Conservation (phyloP, 140 eudicot genomes). For the Erigeron philadelphicus region DNA sequence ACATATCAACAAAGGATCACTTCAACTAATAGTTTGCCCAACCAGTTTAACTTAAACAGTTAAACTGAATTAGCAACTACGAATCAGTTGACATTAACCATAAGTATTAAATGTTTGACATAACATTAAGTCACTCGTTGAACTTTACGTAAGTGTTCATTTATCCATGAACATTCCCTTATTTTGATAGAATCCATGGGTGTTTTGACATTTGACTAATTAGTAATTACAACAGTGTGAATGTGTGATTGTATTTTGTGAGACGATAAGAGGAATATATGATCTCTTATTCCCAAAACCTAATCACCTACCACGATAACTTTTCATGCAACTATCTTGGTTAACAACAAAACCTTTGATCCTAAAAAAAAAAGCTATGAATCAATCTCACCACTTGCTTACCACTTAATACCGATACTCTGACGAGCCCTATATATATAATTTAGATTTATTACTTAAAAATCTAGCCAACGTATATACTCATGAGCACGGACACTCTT, state of each 20-base stretch:
- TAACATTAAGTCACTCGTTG: background rate
- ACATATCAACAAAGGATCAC: no score
- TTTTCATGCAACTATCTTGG: constrained; percentile 4
- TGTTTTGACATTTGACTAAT: background rate
- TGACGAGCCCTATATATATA: background rate
- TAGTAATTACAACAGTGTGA: background rate
- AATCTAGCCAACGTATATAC: background rate
- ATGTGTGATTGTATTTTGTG: background rate
- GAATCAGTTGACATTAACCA: background rate
- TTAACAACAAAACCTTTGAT: background rate
- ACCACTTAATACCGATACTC: background rate
- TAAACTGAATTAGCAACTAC: background rate
- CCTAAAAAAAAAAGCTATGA: background rate
- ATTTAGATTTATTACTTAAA: background rate
- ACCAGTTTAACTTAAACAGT: no score
- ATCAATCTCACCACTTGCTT: background rate
- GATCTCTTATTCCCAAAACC: constrained; percentile 1
- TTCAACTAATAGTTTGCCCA: no score
- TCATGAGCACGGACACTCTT: background rate
- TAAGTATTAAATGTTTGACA: no score
- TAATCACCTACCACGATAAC: constrained; percentile 14
- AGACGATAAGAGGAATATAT: background rate
- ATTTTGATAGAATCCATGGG: background rate
- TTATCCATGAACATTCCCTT: background rate
- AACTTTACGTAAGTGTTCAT: background rate